phyloP scores from a whole-genome alignment of 768 basidiomycete species.

The Xerocomus brunneocitrinus region DNA sequence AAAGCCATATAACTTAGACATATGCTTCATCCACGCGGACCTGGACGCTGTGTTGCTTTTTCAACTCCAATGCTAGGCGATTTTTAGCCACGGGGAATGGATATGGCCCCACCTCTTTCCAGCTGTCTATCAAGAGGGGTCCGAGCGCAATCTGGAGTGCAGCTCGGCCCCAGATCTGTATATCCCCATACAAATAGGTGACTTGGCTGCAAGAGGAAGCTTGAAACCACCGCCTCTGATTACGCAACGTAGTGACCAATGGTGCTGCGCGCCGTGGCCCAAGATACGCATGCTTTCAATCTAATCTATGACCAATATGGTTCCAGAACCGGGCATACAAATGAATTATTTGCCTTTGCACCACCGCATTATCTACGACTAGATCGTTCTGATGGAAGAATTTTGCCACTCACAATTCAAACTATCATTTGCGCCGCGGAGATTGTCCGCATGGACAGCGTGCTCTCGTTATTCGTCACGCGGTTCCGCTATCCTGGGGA shows the following conservation, averaged over 20 bases:
- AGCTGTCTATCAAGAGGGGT: background rate
- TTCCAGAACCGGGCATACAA: background rate
- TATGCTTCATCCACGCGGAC: background rate
- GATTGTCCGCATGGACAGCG: background rate
- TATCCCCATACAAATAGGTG: background rate
- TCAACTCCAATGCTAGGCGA: too few species aligned
- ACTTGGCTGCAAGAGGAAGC: background rate
- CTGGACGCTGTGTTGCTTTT: too few species aligned
- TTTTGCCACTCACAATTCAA: background rate
- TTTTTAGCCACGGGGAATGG: too few species aligned
- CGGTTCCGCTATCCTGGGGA: background rate
- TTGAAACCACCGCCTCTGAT: background rate
- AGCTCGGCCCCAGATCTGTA: too few species aligned
- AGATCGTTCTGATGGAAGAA: background rate
- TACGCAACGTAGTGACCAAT: background rate
- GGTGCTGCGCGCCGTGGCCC: background rate
- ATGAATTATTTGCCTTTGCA: background rate
- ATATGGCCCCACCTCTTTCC: too few species aligned
- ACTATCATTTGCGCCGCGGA: background rate
- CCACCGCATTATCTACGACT: background rate
- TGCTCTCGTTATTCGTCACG: background rate
- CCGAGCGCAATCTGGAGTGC: background rate
- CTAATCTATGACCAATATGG: background rate
- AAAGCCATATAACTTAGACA: background rate
- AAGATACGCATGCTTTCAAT: background rate